These are phyloP conservation scores for Vachellia pachyceras DNA, from an alignment of 306 rosid species.

Conservation along the genomic window DNA sequence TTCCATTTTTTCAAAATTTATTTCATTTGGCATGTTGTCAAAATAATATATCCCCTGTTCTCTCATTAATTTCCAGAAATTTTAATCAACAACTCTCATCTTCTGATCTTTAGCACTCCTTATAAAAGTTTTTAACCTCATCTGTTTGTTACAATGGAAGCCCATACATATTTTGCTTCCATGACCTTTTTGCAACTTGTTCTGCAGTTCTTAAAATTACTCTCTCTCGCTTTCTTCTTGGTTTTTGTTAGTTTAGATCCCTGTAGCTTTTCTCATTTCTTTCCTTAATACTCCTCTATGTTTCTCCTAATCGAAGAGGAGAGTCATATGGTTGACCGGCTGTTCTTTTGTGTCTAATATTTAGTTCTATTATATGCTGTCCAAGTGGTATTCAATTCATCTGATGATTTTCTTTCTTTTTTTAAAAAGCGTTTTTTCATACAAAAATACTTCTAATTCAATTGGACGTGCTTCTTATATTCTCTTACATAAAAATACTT, in stretches of 20 bases:
- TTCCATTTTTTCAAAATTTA: background rate
- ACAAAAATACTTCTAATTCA: background rate
- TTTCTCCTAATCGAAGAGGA: constrained; percentile 22
- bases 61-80: background rate
- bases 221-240: background rate
- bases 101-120: background rate
- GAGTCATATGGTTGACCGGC: background rate
- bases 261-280: background rate
- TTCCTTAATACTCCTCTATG: constrained; percentile 6
- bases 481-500: constrained; percentile 29
- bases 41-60: background rate
- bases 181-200: background rate
- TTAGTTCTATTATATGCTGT: background rate
- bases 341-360: constrained; percentile 25
- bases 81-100: background rate
- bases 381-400: constrained; percentile 22
- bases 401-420: constrained; percentile 2
- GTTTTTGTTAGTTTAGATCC: background rate
- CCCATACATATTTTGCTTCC: background rate
- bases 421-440: background rate
- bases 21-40: background rate
- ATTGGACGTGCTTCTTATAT: constrained; percentile 21
- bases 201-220: background rate
- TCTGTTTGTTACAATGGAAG: background rate
- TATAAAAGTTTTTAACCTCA: background rate